These are phyloP conservation scores for Didymellaceae sp. DNA, from an alignment of 2,329 filamentous ascomycete genomes.

Conservation along the genomic window DNA sequence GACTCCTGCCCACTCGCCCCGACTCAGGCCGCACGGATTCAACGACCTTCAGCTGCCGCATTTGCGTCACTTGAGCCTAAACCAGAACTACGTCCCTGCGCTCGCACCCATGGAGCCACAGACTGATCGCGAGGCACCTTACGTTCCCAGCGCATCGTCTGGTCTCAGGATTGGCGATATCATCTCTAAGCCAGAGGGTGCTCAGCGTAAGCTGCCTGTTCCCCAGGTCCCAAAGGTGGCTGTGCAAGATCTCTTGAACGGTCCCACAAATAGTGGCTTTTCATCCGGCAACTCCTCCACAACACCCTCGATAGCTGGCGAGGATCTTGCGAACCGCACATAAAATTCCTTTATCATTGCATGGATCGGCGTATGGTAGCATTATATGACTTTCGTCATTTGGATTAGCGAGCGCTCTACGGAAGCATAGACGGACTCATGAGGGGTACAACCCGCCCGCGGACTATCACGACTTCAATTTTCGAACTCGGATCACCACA, in stretches of 20 bases:
- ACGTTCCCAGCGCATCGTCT: conserved; percentile 61
- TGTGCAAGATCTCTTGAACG: conserved; percentile 81
- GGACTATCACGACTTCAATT: conserved; percentile 41
- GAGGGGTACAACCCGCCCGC: conserved; percentile 35
- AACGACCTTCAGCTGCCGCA: conserved; percentile 83
- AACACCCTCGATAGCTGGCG: conserved; percentile 76
- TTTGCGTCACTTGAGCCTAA: conserved; percentile 74
- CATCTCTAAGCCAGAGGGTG: conserved; percentile 85
- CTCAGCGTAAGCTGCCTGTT: conserved; percentile 87
- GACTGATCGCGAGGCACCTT: conserved; percentile 65
- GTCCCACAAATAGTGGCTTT: conserved; percentile 62
- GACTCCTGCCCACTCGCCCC: conserved; percentile 92
- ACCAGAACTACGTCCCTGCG: conserved; percentile 64
- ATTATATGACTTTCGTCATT: conserved; percentile 29
- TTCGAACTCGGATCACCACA: conserved; percentile 19
- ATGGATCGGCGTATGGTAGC: conserved; percentile 43
- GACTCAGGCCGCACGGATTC: conserved; percentile 76
- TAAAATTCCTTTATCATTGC: conserved; percentile 32
- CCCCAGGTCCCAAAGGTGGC: conserved; percentile 90
- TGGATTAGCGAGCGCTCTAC: conserved; percentile 45
- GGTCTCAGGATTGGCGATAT: conserved; percentile 90
- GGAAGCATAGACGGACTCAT: conserved; percentile 39
- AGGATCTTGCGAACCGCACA: conserved; percentile 48
- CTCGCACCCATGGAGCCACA: conserved; percentile 74
- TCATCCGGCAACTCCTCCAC: conserved; percentile 79